Base-by-base conservation (phyloP, 2,329 filamentous ascomycete species). In the Fusarium hainanense region DNA sequence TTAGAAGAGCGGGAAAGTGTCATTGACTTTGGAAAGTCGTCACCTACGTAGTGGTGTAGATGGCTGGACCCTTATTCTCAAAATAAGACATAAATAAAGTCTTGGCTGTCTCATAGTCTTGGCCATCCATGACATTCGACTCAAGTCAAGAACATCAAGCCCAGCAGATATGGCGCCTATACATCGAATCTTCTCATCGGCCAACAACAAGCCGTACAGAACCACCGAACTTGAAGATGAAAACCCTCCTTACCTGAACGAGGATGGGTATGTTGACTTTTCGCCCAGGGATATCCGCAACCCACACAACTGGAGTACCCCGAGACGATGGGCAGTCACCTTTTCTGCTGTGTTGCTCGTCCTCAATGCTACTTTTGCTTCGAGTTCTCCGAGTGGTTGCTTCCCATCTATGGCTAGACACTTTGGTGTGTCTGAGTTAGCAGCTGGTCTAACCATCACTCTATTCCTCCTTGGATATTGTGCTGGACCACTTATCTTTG, bases 401-500 rank as follows among this genome's bases (percentile, higher is more conserved):
- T 61, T 66, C 9, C 63, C 61, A 12, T 66, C 63, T 7, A 49
- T 66, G 28, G 46, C 63, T 25, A 44, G 43, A 44, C 61, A 66
- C 20, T 66, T 66, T 7, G 42, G 63, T 28, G 65, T 68, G 34
- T 68, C 65, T 11, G 59, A 63, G 14, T 13, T 68, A 42, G 65
- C 25, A 41, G 65, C 65, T 41, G 58, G 65, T 20, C 20, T 68
- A 12, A 68, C 58, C 4, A 68, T 71, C 7, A 71, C 70, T 7
- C 37, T 73, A 7, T 73, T 71, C 13, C 65, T 73, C 9, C 32
- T 73, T 42, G 71, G 71, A 18, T 69, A 73, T 73, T 92, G 91
- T 71, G 81, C 94, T 47, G 92, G 72, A 7, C 92, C 92, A 3
- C 90, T 94, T 85, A 84, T 85, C 2, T 94, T 94, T 74, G 92